Base-by-base conservation (phyloP, 306 rosid genomes). In the Gastrolobium bilobum region DNA sequence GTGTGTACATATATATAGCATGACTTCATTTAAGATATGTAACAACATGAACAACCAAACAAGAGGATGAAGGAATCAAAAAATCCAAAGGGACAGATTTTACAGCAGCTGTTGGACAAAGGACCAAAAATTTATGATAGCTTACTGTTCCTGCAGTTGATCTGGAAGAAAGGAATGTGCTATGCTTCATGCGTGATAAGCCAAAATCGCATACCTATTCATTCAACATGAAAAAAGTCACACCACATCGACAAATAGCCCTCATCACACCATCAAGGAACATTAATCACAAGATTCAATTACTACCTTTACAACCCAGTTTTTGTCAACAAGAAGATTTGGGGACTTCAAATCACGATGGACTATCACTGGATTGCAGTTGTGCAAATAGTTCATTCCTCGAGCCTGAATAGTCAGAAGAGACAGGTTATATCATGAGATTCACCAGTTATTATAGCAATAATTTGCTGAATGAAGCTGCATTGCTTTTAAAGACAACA, bases 271-370 rank as follows among this genome's bases (percentile, higher is more conserved):
- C 31, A 57, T 39, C 42, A 70, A 79, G 63, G 64, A 71, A 76
- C 46, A 58, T 37, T 37, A 9, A 15, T 51, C 50, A 50, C 44
- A 62, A 70, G 79, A 69, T 75, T 75, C 78, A 78, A 63, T 10
- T 42, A 56, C 75, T 70, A 96, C 99, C 99, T 96, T 96, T 70
- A 96, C 94, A 8, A 96, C 97, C 99, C 99, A 93, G 64, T 96
- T 93, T 83, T 84, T 91, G 82, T 96, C 99, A 58, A 96, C 99
- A 42, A 96, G 98, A 76, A 96, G 96, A 87, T 95, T 95, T 53
- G 99, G 99, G 77, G 99, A 93, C 87, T 96, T 96, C 90, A 96
- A 89, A 82, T 96, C 99, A 63, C 99, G 98, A 74, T 96, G 99
- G 59, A 96, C 99, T 78, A 96, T 84, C 29, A 91, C 88, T 14